Percentiles rank a stretch among this genome's conserved stretches.
These are phyloP conservation scores for Mytilinidion resinicola DNA, from an alignment of 495 filamentous ascomycete species.

Conservation along the genomic window DNA sequence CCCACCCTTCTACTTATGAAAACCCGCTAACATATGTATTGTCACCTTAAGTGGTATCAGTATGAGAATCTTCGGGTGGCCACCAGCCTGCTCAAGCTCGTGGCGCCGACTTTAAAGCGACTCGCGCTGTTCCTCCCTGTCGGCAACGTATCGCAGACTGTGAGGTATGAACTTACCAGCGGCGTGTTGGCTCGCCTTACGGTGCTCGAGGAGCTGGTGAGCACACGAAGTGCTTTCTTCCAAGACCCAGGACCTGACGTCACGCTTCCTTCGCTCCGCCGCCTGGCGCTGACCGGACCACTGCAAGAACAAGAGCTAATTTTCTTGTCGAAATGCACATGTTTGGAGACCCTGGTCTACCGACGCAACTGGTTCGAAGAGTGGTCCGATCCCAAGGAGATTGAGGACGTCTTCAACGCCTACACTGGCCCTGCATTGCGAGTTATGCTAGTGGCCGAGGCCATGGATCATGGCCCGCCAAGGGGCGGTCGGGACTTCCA, in stretches of 20 bases:
- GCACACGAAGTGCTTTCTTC: background rate
- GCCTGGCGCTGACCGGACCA: slow-evolving; percentile 4
- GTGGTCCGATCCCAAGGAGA: background rate
- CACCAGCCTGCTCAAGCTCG: slow-evolving; percentile 2
- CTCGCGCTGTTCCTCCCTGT: slow-evolving; percentile 14
- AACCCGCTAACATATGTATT: too few species aligned
- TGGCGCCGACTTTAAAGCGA: slow-evolving; percentile 9
- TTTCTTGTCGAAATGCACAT: background rate
- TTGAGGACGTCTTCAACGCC: slow-evolving; percentile 5
- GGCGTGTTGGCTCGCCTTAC: slow-evolving; percentile 8
- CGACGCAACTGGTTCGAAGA: too few species aligned
- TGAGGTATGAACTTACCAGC: background rate
- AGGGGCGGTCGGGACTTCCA: slow-evolving; percentile 5
- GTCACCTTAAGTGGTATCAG: too few species aligned
- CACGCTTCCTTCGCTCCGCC: slow-evolving; percentile 13
- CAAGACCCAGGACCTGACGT: slow-evolving; percentile 14
- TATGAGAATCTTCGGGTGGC: background rate
- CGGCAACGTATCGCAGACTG: background rate
- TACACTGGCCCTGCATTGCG: slow-evolving; percentile 8
- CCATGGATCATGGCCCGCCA: slow-evolving; percentile 12
- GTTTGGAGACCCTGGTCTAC: slow-evolving; percentile 9
- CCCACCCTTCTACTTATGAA: too few species aligned
- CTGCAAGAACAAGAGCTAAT: too few species aligned
- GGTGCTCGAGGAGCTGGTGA: slow-evolving; percentile 15
- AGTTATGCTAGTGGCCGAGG: slow-evolving; percentile 13